Conservation (phyloP, 148 eudicot genomes). For the Arctostaphylos glauca region DNA sequence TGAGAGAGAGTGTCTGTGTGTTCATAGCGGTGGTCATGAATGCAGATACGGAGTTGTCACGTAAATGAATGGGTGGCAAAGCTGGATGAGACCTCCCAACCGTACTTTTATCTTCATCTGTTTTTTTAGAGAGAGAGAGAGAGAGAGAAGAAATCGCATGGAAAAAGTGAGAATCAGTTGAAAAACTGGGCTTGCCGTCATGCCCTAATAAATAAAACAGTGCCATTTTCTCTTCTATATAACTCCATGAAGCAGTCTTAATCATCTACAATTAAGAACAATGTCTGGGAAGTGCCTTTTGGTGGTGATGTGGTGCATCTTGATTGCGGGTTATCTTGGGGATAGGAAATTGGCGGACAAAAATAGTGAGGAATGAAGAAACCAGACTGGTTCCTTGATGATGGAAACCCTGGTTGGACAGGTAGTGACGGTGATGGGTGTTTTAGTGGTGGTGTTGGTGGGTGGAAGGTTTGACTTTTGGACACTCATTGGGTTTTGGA, state of each 20-base stretch:
- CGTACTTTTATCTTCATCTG: background rate
- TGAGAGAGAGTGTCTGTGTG: too few species aligned
- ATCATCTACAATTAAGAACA: background rate
- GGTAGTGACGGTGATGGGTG: conserved; percentile 3
- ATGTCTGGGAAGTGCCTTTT: conserved; percentile 13
- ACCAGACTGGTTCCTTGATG: conserved; percentile 21
- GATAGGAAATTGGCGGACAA: conserved; percentile 14
- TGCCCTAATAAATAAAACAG: background rate
- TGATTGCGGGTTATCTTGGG: conserved; percentile 9
- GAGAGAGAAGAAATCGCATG: background rate
- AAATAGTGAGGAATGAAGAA: conserved; percentile 13
- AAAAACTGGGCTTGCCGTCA: conserved; percentile 5
- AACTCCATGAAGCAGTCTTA: background rate
- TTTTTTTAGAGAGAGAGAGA: background rate
- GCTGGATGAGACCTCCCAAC: conserved; percentile 14
- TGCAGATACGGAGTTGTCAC: conserved; percentile 10
- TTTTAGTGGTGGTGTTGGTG: background rate
- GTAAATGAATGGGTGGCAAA: background rate
- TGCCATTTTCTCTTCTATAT: conserved; percentile 5
- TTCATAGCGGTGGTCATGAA: background rate
- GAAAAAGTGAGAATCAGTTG: conserved; percentile 15
- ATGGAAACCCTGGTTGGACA: conserved; percentile 7
- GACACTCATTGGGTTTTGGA: conserved; percentile 17
- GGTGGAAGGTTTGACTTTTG: conserved; percentile 4
- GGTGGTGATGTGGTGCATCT: conserved; percentile 8